Conservation (phyloP, 768 basidiomycete species). For the Sporobolomyces pararoseus region DNA sequence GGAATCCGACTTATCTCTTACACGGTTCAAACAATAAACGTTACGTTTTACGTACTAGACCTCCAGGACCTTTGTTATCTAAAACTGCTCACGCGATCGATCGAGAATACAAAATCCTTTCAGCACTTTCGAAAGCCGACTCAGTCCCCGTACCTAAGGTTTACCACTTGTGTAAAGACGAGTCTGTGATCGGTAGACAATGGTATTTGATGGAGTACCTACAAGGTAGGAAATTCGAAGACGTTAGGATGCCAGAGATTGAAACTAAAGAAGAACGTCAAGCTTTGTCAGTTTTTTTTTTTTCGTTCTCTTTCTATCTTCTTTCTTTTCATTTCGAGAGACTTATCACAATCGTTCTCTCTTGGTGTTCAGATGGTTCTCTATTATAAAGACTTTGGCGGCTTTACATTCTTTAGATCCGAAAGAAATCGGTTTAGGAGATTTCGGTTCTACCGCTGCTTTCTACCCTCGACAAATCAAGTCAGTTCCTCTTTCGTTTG, state of each 20-base stretch:
- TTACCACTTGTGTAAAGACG: constrained; percentile 71
- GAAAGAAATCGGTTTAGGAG: constrained; percentile 61
- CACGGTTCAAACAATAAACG: constrained; percentile 67
- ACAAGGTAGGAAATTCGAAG: constrained; percentile 88
- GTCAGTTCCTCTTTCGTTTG: background rate
- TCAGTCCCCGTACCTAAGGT: constrained; percentile 79
- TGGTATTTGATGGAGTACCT: constrained; percentile 98
- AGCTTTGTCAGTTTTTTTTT: constrained; percentile 61
- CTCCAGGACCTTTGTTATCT: constrained; percentile 78
- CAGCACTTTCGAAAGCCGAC: constrained; percentile 72
- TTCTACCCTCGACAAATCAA: constrained; percentile 89
- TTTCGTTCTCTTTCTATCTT: background rate
- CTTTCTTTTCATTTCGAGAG: background rate
- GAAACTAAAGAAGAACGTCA: constrained; percentile 58
- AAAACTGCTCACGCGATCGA: constrained; percentile 92
- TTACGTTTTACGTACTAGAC: constrained; percentile 89
- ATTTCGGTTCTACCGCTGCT: constrained; percentile 67
- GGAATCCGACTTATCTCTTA: constrained; percentile 91
- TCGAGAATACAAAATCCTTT: constrained; percentile 79
- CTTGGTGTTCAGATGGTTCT: constrained; percentile 69
- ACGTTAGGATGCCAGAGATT: constrained; percentile 70
- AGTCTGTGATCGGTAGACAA: constrained; percentile 70
- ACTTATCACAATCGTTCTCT: background rate
- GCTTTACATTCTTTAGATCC: constrained; percentile 66
- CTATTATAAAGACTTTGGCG: constrained; percentile 67